Base-by-base conservation (phyloP, 2,329 filamentous ascomycete species). In the Incumbomyces lentus region DNA sequence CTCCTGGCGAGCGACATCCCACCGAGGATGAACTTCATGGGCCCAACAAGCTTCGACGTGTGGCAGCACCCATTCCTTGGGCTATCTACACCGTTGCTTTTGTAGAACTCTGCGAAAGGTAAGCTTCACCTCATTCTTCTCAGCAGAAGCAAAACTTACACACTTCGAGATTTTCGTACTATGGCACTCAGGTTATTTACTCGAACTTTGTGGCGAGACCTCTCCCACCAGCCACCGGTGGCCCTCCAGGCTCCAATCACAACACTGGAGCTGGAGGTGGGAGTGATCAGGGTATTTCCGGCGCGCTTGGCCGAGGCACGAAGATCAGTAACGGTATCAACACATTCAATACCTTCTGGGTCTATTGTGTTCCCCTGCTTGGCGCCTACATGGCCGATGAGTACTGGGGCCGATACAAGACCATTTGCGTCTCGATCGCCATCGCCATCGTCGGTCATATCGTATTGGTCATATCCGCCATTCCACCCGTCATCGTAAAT, bases 71-170 rank as follows among this genome's bases (percentile, higher is more conserved):
- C 58, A 76, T 87, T 51, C 78, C 79, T 41, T 79, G 74, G 73
- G 67, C 72, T 47, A 75, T 81, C 49, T 87, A 79, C 65, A 80
- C 78, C 26, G 76, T 88, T 49, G 82, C 81, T 41, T 79, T 86
- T 51, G 77, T 84, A 49, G 84, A 88, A 65, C 67, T 86, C 47
- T 84, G 80, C 66, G 84, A 88, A 67, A 79, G 83, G 22, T 8
- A 26, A 26, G 22, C 8, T 26, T 26, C 8, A 4, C 22, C 4
- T 4, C 22, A 26, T 26, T 26, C 22, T 26, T 8, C 22, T 26
- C 8, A 26, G 22, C 22, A 26, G 22, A 26, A 26, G 5, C 22
- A 26, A 26, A 26, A 5, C 22, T 26, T 5, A 26, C 8, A 8
- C 22, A 5, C 5, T 8, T 26, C 22, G 4, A 26, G 33, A 35